Conservation (phyloP, 2,329 filamentous ascomycete species). For the Claviceps lovelessii region DNA sequence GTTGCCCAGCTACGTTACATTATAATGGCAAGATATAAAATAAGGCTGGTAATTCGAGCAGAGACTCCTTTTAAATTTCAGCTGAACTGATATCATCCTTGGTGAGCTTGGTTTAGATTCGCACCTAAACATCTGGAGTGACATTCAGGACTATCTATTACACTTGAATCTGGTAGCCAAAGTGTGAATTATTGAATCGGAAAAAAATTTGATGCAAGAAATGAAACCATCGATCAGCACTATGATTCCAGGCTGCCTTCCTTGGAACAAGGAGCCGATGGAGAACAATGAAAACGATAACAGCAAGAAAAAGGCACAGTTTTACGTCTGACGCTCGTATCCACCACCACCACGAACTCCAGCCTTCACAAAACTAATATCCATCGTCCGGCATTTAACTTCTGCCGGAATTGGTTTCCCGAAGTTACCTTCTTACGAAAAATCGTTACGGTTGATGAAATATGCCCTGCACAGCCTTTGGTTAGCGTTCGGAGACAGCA, state of each 20-base stretch:
- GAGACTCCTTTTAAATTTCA: not conserved
- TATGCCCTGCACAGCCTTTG: slow-evolving; percentile 32
- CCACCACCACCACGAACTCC: not conserved
- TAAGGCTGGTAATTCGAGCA: not conserved
- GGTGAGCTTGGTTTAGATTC: not conserved
- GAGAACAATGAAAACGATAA: not conserved
- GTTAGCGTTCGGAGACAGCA: slow-evolving; percentile 29
- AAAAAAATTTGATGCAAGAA: not conserved
- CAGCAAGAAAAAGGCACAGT: not conserved
- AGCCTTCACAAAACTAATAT: not conserved
- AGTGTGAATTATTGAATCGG: not conserved
- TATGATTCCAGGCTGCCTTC: not conserved
- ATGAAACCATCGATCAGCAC: not conserved
- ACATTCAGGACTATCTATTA: not conserved
- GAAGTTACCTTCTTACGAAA: slow-evolving; percentile 14
- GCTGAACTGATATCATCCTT: not conserved
- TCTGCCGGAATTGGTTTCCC: not conserved
- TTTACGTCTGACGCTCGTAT: not conserved
- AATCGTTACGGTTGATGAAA: slow-evolving; percentile 41
- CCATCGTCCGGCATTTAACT: not conserved
- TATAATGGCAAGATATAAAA: not conserved
- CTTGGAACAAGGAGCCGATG: not conserved
- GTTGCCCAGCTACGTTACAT: not conserved
- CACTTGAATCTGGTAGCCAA: not conserved
- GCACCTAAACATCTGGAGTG: not conserved